phyloP scores from a whole-genome alignment of 768 basidiomycete genomes.

The Hirschioporus abietinus region DNA sequence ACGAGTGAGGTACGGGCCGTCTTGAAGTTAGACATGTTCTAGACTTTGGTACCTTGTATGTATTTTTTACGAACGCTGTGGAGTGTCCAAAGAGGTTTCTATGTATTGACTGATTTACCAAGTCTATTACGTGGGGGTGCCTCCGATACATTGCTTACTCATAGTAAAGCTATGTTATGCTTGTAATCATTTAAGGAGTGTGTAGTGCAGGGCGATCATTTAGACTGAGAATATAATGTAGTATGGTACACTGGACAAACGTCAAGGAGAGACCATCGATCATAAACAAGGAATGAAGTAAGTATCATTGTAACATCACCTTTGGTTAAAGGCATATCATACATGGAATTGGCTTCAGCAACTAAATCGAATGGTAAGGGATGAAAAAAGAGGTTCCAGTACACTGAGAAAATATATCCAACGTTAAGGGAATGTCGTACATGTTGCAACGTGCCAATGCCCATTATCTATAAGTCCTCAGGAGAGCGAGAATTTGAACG shows the following conservation, averaged over 20 bases:
- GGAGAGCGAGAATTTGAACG: background rate
- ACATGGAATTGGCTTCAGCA: background rate
- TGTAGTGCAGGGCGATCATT: too few relatives aligned
- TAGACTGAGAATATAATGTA: too few relatives aligned
- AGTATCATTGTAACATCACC: background rate
- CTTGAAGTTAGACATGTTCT: too few relatives aligned
- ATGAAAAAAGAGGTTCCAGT: background rate
- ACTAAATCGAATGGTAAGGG: background rate
- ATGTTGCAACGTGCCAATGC: background rate
- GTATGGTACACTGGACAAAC: background rate
- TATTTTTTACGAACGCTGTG: too few relatives aligned
- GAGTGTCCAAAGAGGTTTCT: too few relatives aligned
- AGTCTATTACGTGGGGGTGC: too few relatives aligned
- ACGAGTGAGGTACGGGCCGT: too few relatives aligned
- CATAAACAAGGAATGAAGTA: background rate
- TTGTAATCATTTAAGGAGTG: too few relatives aligned
- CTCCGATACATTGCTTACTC: too few relatives aligned
- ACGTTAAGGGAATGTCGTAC: background rate
- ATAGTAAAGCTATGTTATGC: too few relatives aligned
- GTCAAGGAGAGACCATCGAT: background rate
- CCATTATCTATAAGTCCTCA: background rate
- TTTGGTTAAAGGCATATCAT: background rate
- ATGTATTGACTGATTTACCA: too few relatives aligned
- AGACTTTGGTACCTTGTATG: too few relatives aligned
- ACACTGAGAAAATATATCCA: background rate